These are phyloP conservation scores for Trametes punicea DNA, from an alignment of 768 basidiomycete species.

Conservation along the genomic window DNA sequence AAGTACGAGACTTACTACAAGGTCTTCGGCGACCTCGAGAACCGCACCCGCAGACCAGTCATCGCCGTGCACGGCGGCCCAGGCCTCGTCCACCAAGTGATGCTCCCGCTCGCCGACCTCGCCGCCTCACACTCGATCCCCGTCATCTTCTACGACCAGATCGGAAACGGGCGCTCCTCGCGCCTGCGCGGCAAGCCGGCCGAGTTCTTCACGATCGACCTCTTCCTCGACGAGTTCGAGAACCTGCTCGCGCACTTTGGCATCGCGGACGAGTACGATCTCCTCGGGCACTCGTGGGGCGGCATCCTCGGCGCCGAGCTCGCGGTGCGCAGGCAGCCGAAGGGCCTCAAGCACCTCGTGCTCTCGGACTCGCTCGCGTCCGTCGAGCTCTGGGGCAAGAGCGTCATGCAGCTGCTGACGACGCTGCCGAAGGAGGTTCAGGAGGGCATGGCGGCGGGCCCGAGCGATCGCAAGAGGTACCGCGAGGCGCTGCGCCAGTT, in stretches of 20 bases:
- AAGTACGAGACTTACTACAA: slow-evolving; percentile 44
- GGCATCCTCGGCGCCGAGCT: slow-evolving; percentile 47
- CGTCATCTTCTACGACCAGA: slow-evolving; percentile 50
- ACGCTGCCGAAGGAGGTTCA: slow-evolving; percentile 39
- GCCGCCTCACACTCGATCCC: slow-evolving; percentile 32
- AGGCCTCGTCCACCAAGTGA: slow-evolving; percentile 40
- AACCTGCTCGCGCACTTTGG: slow-evolving; percentile 44
- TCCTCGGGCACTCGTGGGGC: slow-evolving; percentile 59
- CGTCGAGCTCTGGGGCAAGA: slow-evolving; percentile 39
- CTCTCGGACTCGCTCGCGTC: slow-evolving; percentile 44
- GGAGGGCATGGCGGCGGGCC: slow-evolving; percentile 41
- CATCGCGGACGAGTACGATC: slow-evolving; percentile 38
- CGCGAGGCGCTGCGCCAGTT: slow-evolving; percentile 38
- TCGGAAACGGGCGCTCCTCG: slow-evolving; percentile 45
- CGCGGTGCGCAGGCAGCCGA: slow-evolving; percentile 36
- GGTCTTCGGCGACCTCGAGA: slow-evolving; percentile 37
- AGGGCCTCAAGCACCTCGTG: slow-evolving; percentile 41
- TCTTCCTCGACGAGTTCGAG: slow-evolving; percentile 53
- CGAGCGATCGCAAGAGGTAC: slow-evolving; percentile 40
- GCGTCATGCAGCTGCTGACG: slow-evolving; percentile 38
- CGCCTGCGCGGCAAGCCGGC: slow-evolving; percentile 35
- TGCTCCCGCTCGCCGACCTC: slow-evolving; percentile 39
- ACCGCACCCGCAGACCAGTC: slow-evolving; percentile 35
- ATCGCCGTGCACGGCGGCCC: slow-evolving; percentile 49
- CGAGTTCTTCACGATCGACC: slow-evolving; percentile 44